These are phyloP conservation scores for Paraphaeosphaeria minitans DNA, from an alignment of 2,329 filamentous ascomycete species.

Conservation along the genomic window DNA sequence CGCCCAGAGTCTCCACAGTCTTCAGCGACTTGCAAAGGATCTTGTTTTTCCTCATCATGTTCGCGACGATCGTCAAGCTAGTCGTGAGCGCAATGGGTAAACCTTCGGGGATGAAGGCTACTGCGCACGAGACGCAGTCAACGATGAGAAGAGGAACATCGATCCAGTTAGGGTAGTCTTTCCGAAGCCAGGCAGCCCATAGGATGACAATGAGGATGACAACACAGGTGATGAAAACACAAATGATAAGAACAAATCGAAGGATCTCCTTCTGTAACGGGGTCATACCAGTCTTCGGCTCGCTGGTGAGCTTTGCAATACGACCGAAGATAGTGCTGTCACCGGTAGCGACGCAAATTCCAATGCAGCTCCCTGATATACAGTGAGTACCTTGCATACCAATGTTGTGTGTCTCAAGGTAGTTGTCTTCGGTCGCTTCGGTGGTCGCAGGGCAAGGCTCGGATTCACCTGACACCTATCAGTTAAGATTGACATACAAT, in stretches of 20 bases:
- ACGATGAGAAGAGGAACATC: constrained; percentile 74
- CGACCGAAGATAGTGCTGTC: constrained; percentile 76
- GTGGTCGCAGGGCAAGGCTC: constrained; percentile 66
- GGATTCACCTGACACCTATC: constrained; percentile 61
- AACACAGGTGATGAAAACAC: constrained; percentile 68
- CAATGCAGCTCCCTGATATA: constrained; percentile 68
- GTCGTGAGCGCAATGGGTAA: constrained; percentile 51
- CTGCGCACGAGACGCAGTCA: constrained; percentile 69
- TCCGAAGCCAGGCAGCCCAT: constrained; percentile 74
- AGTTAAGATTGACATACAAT: constrained; percentile 6
- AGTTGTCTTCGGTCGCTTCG: constrained; percentile 70
- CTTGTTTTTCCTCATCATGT: constrained; percentile 76
- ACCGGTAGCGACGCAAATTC: constrained; percentile 73
- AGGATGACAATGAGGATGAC: constrained; percentile 68
- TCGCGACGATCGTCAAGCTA: constrained; percentile 75
- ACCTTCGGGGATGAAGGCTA: constrained; percentile 75
- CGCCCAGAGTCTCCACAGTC: constrained; percentile 76
- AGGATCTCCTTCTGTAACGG: constrained; percentile 74
- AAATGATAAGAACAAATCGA: constrained; percentile 74
- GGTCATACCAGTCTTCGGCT: constrained; percentile 70
- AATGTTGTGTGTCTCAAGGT: constrained; percentile 76
- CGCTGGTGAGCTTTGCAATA: constrained; percentile 73
- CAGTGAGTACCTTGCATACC: constrained; percentile 82
- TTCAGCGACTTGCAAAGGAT: constrained; percentile 81
- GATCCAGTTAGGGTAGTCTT: constrained; percentile 71